Conservation (phyloP, 768 basidiomycete genomes). For the Leccinum subtestaceum region DNA sequence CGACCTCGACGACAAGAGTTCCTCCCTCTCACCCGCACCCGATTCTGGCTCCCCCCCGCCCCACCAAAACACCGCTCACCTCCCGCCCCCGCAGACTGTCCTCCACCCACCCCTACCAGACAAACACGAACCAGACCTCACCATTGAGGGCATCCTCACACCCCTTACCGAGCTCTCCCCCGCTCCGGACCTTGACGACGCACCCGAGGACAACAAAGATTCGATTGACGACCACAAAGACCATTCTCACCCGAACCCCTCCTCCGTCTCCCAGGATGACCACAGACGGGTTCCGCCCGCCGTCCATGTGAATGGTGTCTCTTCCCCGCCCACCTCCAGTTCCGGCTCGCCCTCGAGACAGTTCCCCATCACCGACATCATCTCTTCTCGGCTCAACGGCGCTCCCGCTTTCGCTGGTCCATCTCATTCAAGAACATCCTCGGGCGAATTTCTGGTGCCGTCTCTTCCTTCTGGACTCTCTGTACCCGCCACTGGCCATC, state of each 20-base stretch:
- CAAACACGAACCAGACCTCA: constrained; percentile 34
- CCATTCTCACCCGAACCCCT: constrained; percentile 7
- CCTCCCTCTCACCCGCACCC: constrained; percentile 57
- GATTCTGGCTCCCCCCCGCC: constrained; percentile 40
- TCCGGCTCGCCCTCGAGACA: constrained; percentile 23
- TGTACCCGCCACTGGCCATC: constrained; percentile 3
- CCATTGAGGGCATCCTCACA: constrained; percentile 44
- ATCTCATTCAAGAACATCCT: constrained; percentile 29
- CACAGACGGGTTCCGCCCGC: constrained; percentile 17
- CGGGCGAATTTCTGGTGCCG: constrained; percentile 29
- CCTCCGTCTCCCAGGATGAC: constrained; percentile 19
- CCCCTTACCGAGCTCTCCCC: constrained; percentile 78
- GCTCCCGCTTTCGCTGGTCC: constrained; percentile 14
- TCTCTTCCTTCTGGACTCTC: constrained; percentile 29
- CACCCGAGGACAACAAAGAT: constrained; percentile 27
- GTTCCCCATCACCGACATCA: constrained; percentile 18
- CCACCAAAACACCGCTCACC: constrained; percentile 19
- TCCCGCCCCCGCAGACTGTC: constrained; percentile 16
- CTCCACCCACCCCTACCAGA: constrained; percentile 22
- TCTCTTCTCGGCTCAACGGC: constrained; percentile 24
- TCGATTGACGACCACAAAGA: constrained; percentile 36
- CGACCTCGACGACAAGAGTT: constrained; percentile 44
- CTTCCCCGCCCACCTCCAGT: constrained; percentile 19
- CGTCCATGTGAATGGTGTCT: constrained; percentile 23
- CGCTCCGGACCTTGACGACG: constrained; percentile 55